phyloP scores from a whole-genome alignment of 805 yeast genomes.

The Cyberlindnera americana region DNA sequence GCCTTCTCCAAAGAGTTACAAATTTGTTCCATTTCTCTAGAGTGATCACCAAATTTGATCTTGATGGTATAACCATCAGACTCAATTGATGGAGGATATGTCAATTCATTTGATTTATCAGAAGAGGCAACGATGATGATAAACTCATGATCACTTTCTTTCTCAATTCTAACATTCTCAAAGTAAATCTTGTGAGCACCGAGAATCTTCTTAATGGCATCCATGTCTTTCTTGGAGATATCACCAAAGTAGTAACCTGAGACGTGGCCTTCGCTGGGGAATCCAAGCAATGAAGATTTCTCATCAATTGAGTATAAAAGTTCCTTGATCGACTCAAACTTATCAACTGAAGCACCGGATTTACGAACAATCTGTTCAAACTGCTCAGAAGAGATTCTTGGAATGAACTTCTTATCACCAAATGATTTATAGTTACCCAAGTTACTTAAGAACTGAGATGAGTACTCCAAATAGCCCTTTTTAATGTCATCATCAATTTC shows the following conservation, averaged over 20 bases:
- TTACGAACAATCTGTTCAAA: slow-evolving; percentile 48
- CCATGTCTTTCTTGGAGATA: slow-evolving; percentile 56
- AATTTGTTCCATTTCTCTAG: slow-evolving; percentile 57
- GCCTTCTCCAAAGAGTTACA: slow-evolving; percentile 57
- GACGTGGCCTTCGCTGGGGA: slow-evolving; percentile 72
- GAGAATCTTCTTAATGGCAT: slow-evolving; percentile 60
- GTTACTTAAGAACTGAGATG: slow-evolving; percentile 70
- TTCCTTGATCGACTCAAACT: slow-evolving; percentile 37
- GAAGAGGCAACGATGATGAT: slow-evolving; percentile 70
- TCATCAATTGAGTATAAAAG: slow-evolving; percentile 51
- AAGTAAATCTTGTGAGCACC: slow-evolving; percentile 65
- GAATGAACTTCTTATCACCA: slow-evolving; percentile 86
- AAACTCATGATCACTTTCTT: slow-evolving; percentile 45
- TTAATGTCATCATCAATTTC: slow-evolving; percentile 36
- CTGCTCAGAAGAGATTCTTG: slow-evolving; percentile 46
- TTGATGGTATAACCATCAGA: slow-evolving; percentile 39
- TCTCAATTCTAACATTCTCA: slow-evolving; percentile 75
- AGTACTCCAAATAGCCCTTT: slow-evolving; percentile 59
- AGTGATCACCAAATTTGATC: slow-evolving; percentile 77
- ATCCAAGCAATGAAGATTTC: slow-evolving; percentile 58
- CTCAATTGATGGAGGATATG: slow-evolving; percentile 47
- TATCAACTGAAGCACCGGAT: slow-evolving; percentile 32
- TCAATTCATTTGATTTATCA: slow-evolving; percentile 42
- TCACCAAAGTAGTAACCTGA: slow-evolving; percentile 68
- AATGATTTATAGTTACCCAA: slow-evolving; percentile 81